Evolutionary conservation across 192 early-diverging fungal species (phyloP), one percentile per base, ranked within the genome.

Genomic region (Entomortierella parvispora): DNA sequence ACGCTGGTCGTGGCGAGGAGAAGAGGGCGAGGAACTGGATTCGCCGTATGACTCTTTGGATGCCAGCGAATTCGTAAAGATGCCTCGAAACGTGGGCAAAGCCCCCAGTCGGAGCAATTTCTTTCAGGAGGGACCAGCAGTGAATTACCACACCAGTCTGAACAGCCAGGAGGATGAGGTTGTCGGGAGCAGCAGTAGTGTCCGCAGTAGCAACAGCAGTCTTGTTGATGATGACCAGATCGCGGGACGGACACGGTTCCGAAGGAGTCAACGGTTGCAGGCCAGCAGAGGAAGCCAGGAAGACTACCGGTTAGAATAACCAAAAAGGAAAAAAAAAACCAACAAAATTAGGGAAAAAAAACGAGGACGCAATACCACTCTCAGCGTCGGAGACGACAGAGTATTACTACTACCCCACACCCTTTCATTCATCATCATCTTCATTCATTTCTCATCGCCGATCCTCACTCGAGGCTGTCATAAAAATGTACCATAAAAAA

Each of bases 251-350:
- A 69, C 42, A 25, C 57, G 58, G 11, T 51, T 53, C n/a, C 53
- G 70, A 46, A 58, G 70, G 40, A 64, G 62, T 65, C 62, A 50
- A 33, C 54, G 70, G 42, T 56, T 72, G 50, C 70, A 72, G 49
- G 48, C 70, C 22, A 64, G 49, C 49, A 57, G 70, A 49, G 59
- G 45, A 32, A 40, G 53, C 31, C 68, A 46, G 3, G 59, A 56
- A 2, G 58, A 62, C 29, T 29, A 49, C 14, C 47, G 47, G 47
- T 15, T 49, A 49, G 47, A 31, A 31, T 62, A 34, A 42, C 8
- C 23, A 7, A 11, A 25, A 37, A 42, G 15, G 40, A 7, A 11
- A 25, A 37, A 44, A 45, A 2, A 49, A 6, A 25, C 7, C 9
- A 47, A 2, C 44, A 32, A 20, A 20, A 48, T 6, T 2, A 45